Evolutionary conservation across 306 rosid species (phyloP), one percentile per base, ranked within the genome.

Genomic region (Vicia faba): DNA sequence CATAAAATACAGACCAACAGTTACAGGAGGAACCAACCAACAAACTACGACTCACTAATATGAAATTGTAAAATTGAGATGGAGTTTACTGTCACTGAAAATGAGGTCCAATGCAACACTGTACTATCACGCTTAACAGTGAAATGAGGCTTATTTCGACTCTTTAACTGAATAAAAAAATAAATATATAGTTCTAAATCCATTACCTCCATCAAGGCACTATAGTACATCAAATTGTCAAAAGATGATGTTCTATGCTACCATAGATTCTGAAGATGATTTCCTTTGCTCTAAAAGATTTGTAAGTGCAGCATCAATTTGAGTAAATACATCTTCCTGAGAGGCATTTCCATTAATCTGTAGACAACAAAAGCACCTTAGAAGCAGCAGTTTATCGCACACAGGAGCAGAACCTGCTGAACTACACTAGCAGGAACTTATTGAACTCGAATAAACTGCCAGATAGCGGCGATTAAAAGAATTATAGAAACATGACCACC

Each of bases 321-420:
- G 83, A 45, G 79, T 72, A 81, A 84, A 89, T 76, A 92, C 96
- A 50, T 81, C 87, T 36, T 79, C 85, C 89, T 87, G 89, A 8
- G 87, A 29, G 51, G 40, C 79, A 68, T 76, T 78, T 57, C 92
- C 92, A 58, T 84, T 48, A 51, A 86, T 72, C 92, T 86, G 80
- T 64, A 69, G 46, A 61, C 56, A 62, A 70, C 40, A 53, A 46
- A 56, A 69, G 54, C 29, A 70, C 6, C 16, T 41, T 5, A 80
- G 60, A n/a, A 8, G 36, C 31, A 8, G 36, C 31, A 51, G 49
- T 59, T 69, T 10, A 75, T 13, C 20, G 43, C 28, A 48, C 13
- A 75, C 11, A 48, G 23, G n/a, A 28, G 41, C 71, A 70, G 39
- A 62, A 78, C 44, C 64, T 9, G 57, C 23, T 20, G 15, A 73